Base-by-base conservation (phyloP, 1,284 basidiomycete species). In the Mycosarcoma maydis region DNA sequence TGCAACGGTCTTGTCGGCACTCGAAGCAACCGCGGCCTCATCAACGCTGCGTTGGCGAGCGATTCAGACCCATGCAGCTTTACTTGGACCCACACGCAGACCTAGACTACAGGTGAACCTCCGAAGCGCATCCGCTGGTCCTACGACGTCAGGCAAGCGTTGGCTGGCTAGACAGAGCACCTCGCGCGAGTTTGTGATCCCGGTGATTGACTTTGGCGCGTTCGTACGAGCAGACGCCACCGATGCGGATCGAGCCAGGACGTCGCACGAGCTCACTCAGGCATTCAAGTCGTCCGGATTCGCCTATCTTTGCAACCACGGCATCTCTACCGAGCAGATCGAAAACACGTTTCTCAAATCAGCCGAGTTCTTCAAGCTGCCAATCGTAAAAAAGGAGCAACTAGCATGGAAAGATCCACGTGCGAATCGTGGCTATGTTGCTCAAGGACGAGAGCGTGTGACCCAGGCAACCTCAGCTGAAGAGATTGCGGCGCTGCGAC, bases 391-490 rank as follows among this genome's bases (percentile, higher is more conserved):
- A 51, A 92, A 92, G 85, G 88, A 87, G 49, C 32, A 78, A 32
- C 48, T 58, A 17, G 61, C 59, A 13, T 58, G 54, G 54, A 66
- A 74, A 22, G 69, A 91, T 77, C 90, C 91, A 49, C 88, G 90
- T 36, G 86, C 90, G 5, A 92, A 93, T 76, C 86, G 92, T 47
- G 91, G 91, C 30, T 92, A 92, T 78, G 90, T 93, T 32, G 83
- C 85, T 65, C 84, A 90, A 41, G 91, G 92, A 14, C 86, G 91
- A 19, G 92, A 93, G 78, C 88, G 89, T 27, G 89, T 91, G 26
- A 90, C 90, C 0, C 89, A 90, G 67, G 88, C 88, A 37, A 84
- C 85, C 24, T 52, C 52, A 20, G 52, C 87, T 6, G 82, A 84
- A n/a, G 90, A 92, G 82, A 92, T 93, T 68, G 89, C 88, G 33